Conservation (phyloP, 768 basidiomycete genomes). For the Leccinellum rugosiceps region DNA sequence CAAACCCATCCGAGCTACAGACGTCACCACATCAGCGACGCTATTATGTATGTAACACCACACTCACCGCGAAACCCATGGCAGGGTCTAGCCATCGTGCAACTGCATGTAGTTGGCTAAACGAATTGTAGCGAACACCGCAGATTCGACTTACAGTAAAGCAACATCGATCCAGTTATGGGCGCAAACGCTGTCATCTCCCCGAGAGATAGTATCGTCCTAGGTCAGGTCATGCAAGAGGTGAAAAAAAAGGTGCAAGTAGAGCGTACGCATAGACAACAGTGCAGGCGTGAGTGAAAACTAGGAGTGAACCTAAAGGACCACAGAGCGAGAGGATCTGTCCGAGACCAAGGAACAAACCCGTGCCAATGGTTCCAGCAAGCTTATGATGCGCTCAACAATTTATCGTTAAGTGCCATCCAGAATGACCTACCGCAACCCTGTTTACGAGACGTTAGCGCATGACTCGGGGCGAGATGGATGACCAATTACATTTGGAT, state of each 20-base stretch:
- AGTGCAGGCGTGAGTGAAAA: conserved; percentile 26
- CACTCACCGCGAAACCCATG: conserved; percentile 28
- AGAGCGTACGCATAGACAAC: conserved; percentile 29
- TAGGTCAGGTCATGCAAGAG: conserved; percentile 6
- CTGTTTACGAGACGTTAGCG: conserved; percentile 9
- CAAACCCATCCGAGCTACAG: conserved; percentile 26
- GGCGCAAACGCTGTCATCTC: conserved; percentile 31
- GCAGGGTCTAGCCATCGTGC: conserved; percentile 34
- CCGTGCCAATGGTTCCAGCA: conserved; percentile 31
- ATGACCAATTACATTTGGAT: conserved; percentile 16
- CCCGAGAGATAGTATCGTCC: conserved; percentile 29
- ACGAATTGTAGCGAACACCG: not conserved
- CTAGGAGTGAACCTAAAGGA: conserved; percentile 29
- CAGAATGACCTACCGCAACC: conserved; percentile 18
- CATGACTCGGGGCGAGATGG: not conserved
- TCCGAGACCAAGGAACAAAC: conserved; percentile 31
- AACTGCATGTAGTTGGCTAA: conserved; percentile 12
- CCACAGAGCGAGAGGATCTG: conserved; percentile 24
- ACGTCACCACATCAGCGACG: not conserved
- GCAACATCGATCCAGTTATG: conserved; percentile 27
- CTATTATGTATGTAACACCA: too few species aligned
- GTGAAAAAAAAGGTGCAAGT: not conserved
- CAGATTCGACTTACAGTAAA: conserved; percentile 21
- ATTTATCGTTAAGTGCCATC: not conserved
- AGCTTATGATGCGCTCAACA: conserved; percentile 15